A percentile compares a stretch with the other conserved stretches of the same genome.
These are phyloP conservation scores for Canna indica DNA, from an alignment of 176 grass and related monocot species.

Conservation along the genomic window DNA sequence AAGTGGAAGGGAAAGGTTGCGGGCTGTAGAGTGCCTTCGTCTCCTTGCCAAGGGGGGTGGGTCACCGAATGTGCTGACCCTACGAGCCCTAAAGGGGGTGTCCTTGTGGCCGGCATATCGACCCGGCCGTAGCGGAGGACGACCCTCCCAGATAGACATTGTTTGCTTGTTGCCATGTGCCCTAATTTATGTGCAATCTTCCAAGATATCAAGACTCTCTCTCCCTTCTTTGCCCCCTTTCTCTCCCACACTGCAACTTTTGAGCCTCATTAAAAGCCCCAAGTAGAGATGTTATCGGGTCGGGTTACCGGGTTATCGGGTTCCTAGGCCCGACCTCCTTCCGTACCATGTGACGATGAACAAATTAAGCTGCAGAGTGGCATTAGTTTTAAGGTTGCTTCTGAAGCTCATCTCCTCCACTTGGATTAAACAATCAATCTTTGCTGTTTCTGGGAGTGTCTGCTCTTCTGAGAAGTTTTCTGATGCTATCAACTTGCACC, in stretches of 20 bases:
- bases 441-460: neutral
- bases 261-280: too few relatives aligned
- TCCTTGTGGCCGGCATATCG: slow-evolving; percentile 17
- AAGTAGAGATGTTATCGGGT: too few relatives aligned
- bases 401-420: too few relatives aligned
- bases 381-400: too few relatives aligned
- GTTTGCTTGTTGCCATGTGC: slow-evolving; percentile 31
- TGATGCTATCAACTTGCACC: neutral
- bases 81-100: neutral
- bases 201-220: slow-evolving; percentile 15
- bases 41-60: neutral
- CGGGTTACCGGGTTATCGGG: too few relatives aligned
- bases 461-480: neutral
- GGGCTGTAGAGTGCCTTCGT: neutral
- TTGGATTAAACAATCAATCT: too few relatives aligned
- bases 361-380: too few relatives aligned
- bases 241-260: neutral
- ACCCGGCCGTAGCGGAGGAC: slow-evolving; percentile 15
- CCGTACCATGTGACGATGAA: too few relatives aligned
- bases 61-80: too few relatives aligned
- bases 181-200: slow-evolving; percentile 41
- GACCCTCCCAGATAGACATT: slow-evolving; percentile 12
- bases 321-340: too few relatives aligned
- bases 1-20: neutral
- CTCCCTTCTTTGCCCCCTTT: neutral